Conservation (phyloP, 345 rosid genomes). For the Bruguiera sexangula region DNA sequence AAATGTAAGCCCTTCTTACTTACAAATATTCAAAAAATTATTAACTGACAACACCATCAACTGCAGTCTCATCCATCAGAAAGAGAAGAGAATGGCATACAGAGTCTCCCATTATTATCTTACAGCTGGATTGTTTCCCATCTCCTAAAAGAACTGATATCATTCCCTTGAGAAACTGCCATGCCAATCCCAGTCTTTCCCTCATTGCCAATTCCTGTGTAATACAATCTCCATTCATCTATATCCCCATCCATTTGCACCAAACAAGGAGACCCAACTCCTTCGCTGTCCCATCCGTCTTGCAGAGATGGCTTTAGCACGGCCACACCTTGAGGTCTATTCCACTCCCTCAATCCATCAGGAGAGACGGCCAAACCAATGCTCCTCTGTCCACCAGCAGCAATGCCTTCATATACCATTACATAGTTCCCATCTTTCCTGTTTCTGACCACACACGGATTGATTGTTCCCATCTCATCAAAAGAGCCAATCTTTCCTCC, state of each 20-base stretch:
- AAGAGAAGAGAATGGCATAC: too few species aligned
- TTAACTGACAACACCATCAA: too few species aligned
- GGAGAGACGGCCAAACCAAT: conserved; percentile 62
- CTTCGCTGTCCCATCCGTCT: conserved; percentile 59
- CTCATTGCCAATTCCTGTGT: conserved; percentile 52
- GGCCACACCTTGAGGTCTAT: conserved; percentile 38
- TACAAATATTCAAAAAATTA: too few species aligned
- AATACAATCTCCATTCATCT: conserved; percentile 73
- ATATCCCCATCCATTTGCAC: conserved; percentile 58
- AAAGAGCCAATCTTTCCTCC: conserved; percentile 43
- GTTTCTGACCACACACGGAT: conserved; percentile 55
- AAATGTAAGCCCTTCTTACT: too few species aligned
- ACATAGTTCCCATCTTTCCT: conserved; percentile 56
- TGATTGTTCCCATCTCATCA: conserved; percentile 56
- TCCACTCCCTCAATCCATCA: conserved; percentile 66
- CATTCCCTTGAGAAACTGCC: conserved; percentile 53
- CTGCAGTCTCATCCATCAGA: too few species aligned
- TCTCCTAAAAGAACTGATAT: conserved; percentile 44
- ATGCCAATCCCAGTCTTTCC: conserved; percentile 72
- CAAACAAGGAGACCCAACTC: conserved; percentile 68
- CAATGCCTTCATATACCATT: conserved; percentile 73
- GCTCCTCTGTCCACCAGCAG: conserved; percentile 39
- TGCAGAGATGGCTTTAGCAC: conserved; percentile 36
- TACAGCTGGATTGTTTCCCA: conserved; percentile 55
- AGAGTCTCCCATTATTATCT: not conserved